These are phyloP conservation scores for Xerocomus brunneocitrinus DNA, from an alignment of 768 basidiomycete species.

Conservation along the genomic window DNA sequence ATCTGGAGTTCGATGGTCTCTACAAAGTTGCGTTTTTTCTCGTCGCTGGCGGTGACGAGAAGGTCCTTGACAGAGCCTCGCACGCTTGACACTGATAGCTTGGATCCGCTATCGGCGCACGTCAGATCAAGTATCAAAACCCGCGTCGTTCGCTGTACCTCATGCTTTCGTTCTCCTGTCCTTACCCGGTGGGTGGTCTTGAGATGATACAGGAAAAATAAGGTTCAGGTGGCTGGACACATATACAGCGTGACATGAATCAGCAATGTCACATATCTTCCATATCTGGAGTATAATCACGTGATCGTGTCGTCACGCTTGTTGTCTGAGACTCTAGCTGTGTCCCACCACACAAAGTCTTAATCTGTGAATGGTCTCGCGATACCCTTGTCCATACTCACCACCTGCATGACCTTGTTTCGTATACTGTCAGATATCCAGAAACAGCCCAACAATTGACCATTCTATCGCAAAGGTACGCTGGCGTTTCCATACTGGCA, in stretches of 20 bases:
- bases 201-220: constrained; percentile 24
- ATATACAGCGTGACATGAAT: constrained; percentile 36
- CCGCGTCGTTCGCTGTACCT: constrained; percentile 18
- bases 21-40: constrained; percentile 90
- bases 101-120: constrained; percentile 40
- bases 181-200: constrained; percentile 8
- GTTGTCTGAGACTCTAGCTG: constrained; percentile 15
- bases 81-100: constrained; percentile 99
- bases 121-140: not conserved
- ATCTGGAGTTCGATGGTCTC: constrained; percentile 97
- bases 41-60: constrained; percentile 75
- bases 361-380: constrained; percentile 10
- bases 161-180: constrained; percentile 27
- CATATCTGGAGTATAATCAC: not conserved
- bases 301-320: constrained; percentile 20
- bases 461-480: constrained; percentile 4
- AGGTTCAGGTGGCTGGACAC: constrained; percentile 28
- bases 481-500: not conserved
- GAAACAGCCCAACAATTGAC: not conserved
- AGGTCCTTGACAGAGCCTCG: constrained; percentile 95
- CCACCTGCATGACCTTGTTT: not conserved
- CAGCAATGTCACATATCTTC: constrained; percentile 13
- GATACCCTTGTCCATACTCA: not conserved
- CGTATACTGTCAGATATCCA: not conserved
- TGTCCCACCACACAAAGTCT: not conserved